Evolutionary conservation across 2,329 filamentous ascomycete genomes (phyloP).

Genomic region (Pestalotiopsis sp.): DNA sequence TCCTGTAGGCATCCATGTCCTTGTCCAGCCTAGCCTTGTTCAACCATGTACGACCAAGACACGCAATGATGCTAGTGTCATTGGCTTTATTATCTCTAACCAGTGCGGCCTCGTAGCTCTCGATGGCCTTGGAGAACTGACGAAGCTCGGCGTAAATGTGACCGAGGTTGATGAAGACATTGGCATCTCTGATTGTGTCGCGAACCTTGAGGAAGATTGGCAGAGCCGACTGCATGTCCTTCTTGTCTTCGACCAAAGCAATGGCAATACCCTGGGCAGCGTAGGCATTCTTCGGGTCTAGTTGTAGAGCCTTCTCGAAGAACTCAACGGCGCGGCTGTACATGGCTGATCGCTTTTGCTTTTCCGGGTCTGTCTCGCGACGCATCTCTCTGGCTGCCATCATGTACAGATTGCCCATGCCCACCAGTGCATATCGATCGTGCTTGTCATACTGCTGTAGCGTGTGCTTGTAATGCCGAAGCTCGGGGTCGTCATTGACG

Average conservation of each 20-base stretch:
- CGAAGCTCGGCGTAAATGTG: slow-evolving; percentile 89
- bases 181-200: slow-evolving; percentile 85
- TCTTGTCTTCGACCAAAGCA: slow-evolving; percentile 90
- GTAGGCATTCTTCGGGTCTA: slow-evolving; percentile 95
- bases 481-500: slow-evolving; percentile 85
- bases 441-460: slow-evolving; percentile 95
- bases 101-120: slow-evolving; percentile 87
- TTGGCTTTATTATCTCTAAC: slow-evolving; percentile 72
- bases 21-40: slow-evolving; percentile 69
- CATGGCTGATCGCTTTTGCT: slow-evolving; percentile 81
- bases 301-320: slow-evolving; percentile 92
- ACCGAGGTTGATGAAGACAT: slow-evolving; percentile 88
- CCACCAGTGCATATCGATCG: slow-evolving; percentile 92
- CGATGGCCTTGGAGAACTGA: slow-evolving; percentile 88
- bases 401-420: slow-evolving; percentile 94
- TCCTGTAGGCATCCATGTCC: slow-evolving; percentile 57
- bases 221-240: slow-evolving; percentile 79
- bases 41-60: slow-evolving; percentile 85
- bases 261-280: slow-evolving; percentile 96
- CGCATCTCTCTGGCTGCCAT: slow-evolving; percentile 91
- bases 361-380: slow-evolving; percentile 83
- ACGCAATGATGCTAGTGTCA: slow-evolving; percentile 79
- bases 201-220: slow-evolving; percentile 87
- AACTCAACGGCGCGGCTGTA: slow-evolving; percentile 96
- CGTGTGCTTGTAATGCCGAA: slow-evolving; percentile 95